Base-by-base conservation (phyloP, 805 yeast genomes). In the Yarrowia deformans region DNA sequence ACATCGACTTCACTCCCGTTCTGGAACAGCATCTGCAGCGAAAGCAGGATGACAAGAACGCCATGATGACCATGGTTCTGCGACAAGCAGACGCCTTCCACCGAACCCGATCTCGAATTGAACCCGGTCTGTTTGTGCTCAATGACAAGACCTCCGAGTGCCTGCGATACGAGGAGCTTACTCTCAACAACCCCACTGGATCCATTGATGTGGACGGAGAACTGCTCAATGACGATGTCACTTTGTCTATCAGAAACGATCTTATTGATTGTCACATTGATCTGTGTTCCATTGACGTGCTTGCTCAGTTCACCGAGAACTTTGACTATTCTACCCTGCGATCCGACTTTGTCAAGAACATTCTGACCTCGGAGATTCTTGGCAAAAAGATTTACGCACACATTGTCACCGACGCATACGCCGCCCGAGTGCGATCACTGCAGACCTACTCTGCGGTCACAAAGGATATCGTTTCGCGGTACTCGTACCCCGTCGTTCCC, bases 251-350 rank as follows among this genome's bases (percentile, higher is more conserved):
- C 70, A 86, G 97, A 76, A 95, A 95, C 78, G 98, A 95, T 78
- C 84, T 95, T 72, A 93, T 95, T 70, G 99, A 95, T 81, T 95
- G 99, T 78, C 95, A 90, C 77, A 93, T 95, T 69, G 99, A 95
- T 79, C 92, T 95, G 71, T 95, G 99, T 79, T 84, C 98, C 8
- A 92, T 97, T 1, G 92, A 89, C 72, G 97, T 95, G 12, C 98
- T 98, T 0, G 95, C 96, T 16, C 89, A 94, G 71, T 95, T 94
- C 81, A 97, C 92, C 74, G 99, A 95, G 75, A 94, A 95, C 78
- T 95, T 95, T 75, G 99, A 95, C 80, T 95, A 93, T 78, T 97
- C 94, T 78, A 82, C 86, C 67, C 81, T 94, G 71, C 85, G 99
- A 78, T 83, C 85, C 43, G 98, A 95, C 79, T 95, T 94, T 76